A percentile compares a stretch with the other conserved stretches of the same genome.
These are phyloP conservation scores for Chaetomiaceae sp. DNA, from an alignment of 2,329 filamentous ascomycete genomes.

Conservation along the genomic window DNA sequence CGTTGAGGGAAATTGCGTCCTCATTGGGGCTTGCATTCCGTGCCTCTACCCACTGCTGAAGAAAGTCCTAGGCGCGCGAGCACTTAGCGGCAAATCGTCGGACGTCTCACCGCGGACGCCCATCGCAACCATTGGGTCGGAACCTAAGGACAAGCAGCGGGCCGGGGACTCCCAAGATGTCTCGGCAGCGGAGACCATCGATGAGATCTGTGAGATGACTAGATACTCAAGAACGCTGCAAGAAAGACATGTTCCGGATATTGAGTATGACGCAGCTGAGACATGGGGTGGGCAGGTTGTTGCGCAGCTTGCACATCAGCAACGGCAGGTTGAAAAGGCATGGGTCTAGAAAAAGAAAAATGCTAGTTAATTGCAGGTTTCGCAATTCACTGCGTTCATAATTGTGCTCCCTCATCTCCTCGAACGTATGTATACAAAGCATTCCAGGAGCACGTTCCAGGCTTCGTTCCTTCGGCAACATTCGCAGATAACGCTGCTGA, in stretches of 20 bases:
- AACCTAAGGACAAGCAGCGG: slow-evolving; percentile 8
- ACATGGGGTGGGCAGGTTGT: not conserved
- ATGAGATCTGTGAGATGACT: slow-evolving; percentile 5
- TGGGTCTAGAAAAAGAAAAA: not conserved
- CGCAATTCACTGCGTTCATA: no score
- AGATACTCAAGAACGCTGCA: no score
- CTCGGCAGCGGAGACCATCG: slow-evolving; percentile 12
- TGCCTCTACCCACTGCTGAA: slow-evolving; percentile 23
- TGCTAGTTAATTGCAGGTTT: no score
- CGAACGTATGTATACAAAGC: no score
- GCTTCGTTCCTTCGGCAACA: no score
- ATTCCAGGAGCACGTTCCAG: no score
- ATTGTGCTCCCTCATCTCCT: no score
- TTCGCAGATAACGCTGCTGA: no score
- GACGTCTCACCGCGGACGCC: not conserved
- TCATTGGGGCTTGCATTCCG: slow-evolving; percentile 25
- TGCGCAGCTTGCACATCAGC: not conserved
- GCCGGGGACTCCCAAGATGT: not conserved
- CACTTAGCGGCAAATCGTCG: slow-evolving; percentile 6
- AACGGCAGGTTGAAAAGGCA: not conserved
- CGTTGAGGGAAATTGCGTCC: slow-evolving; percentile 24
- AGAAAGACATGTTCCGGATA: no score
- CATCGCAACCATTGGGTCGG: slow-evolving; percentile 18
- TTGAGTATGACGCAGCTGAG: slow-evolving; percentile 11
- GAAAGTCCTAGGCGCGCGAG: slow-evolving; percentile 16